Conservation (phyloP, 2,329 filamentous ascomycete genomes). For the Colletotrichum filicis region DNA sequence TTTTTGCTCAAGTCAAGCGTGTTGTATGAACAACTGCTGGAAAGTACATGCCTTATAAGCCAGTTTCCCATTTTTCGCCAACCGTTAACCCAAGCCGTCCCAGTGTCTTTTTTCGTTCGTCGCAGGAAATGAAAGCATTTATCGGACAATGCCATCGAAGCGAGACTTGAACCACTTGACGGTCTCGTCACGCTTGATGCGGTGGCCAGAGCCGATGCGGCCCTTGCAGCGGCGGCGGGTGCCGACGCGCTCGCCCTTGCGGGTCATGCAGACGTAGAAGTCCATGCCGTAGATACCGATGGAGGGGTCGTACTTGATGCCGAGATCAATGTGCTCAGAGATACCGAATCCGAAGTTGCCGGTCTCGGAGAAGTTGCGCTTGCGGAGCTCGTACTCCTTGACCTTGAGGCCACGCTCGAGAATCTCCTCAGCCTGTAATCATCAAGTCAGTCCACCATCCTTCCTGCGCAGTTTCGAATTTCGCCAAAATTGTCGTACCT, state of each 20-base stretch:
- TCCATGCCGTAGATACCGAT: slow-evolving; percentile 99
- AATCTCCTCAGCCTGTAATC: slow-evolving; percentile 92
- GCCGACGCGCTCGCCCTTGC: slow-evolving; percentile 96
- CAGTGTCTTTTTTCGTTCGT: slow-evolving; percentile 29
- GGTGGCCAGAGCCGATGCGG: slow-evolving; percentile 87
- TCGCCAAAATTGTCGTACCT: slow-evolving; percentile 54
- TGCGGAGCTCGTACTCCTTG: slow-evolving; percentile 99
- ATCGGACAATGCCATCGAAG: slow-evolving; percentile 99
- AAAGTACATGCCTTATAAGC: slow-evolving; percentile 52
- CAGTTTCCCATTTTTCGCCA: slow-evolving; percentile 47
- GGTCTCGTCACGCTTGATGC: slow-evolving; percentile 94
- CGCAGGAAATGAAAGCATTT: slow-evolving; percentile 60
- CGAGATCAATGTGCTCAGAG: slow-evolving; percentile 99
- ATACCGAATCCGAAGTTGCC: slow-evolving; percentile 99
- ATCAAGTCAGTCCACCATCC: neutral
- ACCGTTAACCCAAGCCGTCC: slow-evolving; percentile 39
- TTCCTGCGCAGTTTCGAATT: neutral
- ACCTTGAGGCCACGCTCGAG: slow-evolving; percentile 99
- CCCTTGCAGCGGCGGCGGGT: slow-evolving; percentile 92
- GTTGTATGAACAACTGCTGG: slow-evolving; percentile 52
- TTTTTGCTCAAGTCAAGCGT: slow-evolving; percentile 62
- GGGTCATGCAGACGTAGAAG: slow-evolving; percentile 99
- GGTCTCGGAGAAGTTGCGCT: slow-evolving; percentile 99
- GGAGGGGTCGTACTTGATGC: slow-evolving; percentile 99
- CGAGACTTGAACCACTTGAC: slow-evolving; percentile 93